These are phyloP conservation scores for Nepenthes gracilis DNA, from an alignment of 148 eudicot genomes.

Conservation along the genomic window DNA sequence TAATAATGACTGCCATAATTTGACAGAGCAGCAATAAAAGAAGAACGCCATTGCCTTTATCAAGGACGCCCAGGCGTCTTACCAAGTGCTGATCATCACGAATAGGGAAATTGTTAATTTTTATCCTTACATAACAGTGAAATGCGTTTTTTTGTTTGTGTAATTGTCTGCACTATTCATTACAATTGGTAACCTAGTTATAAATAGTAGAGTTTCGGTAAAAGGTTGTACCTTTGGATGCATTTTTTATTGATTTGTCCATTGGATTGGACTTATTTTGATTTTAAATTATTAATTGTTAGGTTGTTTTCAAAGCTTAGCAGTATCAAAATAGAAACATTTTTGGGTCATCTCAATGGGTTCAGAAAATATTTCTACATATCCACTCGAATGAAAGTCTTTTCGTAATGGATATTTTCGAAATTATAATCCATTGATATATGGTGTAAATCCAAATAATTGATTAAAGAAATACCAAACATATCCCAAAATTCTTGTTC, in stretches of 20 bases:
- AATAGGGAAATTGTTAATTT: no score
- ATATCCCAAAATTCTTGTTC: conserved; percentile 9
- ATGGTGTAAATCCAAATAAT: neutral
- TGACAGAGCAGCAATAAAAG: no score
- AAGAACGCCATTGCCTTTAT: no score
- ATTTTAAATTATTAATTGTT: neutral
- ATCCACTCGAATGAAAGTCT: conserved; percentile 3
- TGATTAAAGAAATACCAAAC: conserved; percentile 3
- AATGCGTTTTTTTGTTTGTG: no score
- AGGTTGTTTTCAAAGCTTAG: conserved; percentile 4
- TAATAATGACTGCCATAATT: no score
- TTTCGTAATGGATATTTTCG: conserved; percentile 4
- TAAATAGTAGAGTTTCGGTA: no score
- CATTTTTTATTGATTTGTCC: conserved; percentile 4
- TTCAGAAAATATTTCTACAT: conserved; percentile 14
- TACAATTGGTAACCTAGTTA: no score
- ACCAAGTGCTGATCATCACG: no score
- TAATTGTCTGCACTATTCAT: no score
- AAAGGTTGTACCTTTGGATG: no score
- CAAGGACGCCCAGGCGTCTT: no score
- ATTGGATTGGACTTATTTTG: neutral
- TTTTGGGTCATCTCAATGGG: conserved; percentile 25
- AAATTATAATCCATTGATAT: conserved; percentile 3
- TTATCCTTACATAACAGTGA: no score
- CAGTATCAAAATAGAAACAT: conserved; percentile 17